Percentiles rank a stretch among this genome's conserved stretches.
phyloP scores from a whole-genome alignment of 2,329 filamentous ascomycete species.

The Thielaviopsis euricoi region DNA sequence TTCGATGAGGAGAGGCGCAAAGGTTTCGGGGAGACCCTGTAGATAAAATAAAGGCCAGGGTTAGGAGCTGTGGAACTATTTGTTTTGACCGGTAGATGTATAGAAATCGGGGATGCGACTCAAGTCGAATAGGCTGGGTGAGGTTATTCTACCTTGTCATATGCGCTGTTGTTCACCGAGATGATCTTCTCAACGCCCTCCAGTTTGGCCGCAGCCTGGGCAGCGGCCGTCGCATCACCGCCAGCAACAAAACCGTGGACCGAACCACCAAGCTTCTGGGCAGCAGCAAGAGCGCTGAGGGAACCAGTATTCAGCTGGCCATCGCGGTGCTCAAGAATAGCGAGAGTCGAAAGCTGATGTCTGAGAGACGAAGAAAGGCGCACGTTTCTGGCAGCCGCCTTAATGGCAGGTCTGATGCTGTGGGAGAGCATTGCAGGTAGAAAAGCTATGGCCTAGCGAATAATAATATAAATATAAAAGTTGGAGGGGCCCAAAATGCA shows the following conservation, averaged over 20 bases:
- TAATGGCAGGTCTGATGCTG: constrained; percentile 9
- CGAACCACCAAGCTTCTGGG: constrained; percentile 67
- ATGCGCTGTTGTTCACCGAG: constrained; percentile 71
- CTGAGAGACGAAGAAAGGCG: constrained; percentile 2
- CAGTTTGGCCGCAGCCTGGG: constrained; percentile 74
- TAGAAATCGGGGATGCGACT: neutral
- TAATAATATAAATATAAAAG: neutral
- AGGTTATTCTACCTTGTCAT: constrained; percentile 58
- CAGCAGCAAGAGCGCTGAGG: constrained; percentile 71
- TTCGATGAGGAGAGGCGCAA: constrained; percentile 78
- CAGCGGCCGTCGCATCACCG: constrained; percentile 54
- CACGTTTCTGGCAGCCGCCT: constrained; percentile 2
- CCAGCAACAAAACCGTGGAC: constrained; percentile 83
- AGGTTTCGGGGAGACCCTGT: constrained; percentile 83
- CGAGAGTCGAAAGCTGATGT: constrained; percentile 59
- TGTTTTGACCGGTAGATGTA: neutral
- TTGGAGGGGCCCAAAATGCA: neutral
- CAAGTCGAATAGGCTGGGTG: neutral
- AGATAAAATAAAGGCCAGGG: constrained; percentile 3
- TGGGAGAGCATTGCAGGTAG: constrained; percentile 4
- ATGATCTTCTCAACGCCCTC: constrained; percentile 85
- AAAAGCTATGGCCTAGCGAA: neutral
- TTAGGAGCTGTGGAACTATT: neutral
- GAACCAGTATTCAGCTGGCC: constrained; percentile 74
- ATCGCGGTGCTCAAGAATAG: constrained; percentile 81